Evolutionary conservation across 2,329 filamentous ascomycete species (phyloP).

Genomic region (Alternaria viburni): DNA sequence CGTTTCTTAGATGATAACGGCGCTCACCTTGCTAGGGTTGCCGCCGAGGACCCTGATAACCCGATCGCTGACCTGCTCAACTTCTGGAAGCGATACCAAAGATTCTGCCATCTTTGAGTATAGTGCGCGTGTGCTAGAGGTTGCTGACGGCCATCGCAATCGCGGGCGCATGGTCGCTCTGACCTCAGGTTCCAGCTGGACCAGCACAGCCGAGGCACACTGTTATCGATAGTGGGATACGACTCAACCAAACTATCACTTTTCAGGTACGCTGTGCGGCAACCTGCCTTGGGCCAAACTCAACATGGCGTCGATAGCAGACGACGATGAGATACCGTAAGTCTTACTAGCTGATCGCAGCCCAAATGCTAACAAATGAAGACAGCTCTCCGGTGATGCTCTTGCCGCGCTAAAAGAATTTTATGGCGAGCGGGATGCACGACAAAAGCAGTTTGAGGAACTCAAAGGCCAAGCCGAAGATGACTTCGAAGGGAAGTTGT

Average conservation of each 20-base stretch:
- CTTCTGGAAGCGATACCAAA: constrained; percentile 70
- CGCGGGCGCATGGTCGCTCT: constrained; percentile 32
- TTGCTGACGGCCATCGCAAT: constrained; percentile 29
- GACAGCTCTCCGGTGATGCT: constrained; percentile 69
- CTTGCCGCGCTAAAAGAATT: constrained; percentile 76
- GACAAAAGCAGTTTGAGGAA: constrained; percentile 70
- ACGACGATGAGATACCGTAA: constrained; percentile 47
- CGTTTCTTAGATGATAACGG: neutral
- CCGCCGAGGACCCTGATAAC: constrained; percentile 86
- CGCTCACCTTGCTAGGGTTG: constrained; percentile 80
- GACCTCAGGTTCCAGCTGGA: constrained; percentile 6
- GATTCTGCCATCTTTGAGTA: constrained; percentile 63
- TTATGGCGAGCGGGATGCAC: constrained; percentile 73
- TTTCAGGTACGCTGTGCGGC: constrained; percentile 24
- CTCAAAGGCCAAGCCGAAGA: constrained; percentile 68
- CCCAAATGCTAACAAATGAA: constrained; percentile 43
- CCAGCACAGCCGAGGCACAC: constrained; percentile 29
- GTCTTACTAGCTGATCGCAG: constrained; percentile 6
- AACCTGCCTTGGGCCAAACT: neutral
- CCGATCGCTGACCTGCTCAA: constrained; percentile 77
- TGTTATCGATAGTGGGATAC: constrained; percentile 35
- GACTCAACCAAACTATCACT: constrained; percentile 24
- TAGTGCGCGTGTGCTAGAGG: constrained; percentile 22
- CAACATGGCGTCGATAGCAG: constrained; percentile 34
- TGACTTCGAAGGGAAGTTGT: constrained; percentile 55